phyloP scores from a whole-genome alignment of 306 rosid species.

The Cucurbita maxima region DNA sequence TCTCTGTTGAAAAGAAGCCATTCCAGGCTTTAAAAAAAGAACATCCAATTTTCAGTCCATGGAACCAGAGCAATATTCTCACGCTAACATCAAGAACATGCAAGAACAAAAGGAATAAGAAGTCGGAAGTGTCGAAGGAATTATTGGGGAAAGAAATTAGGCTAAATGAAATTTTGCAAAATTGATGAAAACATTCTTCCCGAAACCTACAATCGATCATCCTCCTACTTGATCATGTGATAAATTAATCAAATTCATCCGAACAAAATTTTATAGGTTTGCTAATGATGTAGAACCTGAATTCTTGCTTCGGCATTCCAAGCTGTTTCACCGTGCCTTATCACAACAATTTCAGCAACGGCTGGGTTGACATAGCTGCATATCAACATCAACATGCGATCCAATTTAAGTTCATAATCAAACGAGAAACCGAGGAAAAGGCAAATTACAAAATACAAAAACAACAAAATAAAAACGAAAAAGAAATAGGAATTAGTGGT shows the following conservation, averaged over 20 bases:
- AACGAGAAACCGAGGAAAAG: neutral
- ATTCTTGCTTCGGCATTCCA: conserved; percentile 70
- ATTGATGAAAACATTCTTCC: neutral
- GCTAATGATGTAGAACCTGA: conserved; percentile 35
- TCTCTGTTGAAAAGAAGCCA: neutral
- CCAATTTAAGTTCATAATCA: conserved; percentile 2
- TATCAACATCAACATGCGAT: conserved; percentile 5
- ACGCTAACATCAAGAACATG: neutral
- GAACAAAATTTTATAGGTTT: neutral
- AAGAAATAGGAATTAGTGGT: neutral
- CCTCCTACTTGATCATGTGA: neutral
- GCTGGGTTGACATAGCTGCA: conserved; percentile 27
- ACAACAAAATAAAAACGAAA: neutral
- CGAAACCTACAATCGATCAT: neutral
- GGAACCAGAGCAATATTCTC: neutral
- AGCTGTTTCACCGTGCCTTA: conserved; percentile 85
- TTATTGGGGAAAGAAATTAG: neutral
- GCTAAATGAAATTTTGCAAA: neutral
- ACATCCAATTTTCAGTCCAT: neutral
- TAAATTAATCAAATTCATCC: neutral
- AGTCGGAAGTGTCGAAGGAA: neutral
- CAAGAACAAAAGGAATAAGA: neutral
- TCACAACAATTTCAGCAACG: conserved; percentile 58
- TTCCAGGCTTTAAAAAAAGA: neutral
- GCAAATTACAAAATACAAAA: neutral